Evolutionary conservation across 1,284 basidiomycete genomes (phyloP).

Genomic region (Cutaneotrichosporon cyanovorans): DNA sequence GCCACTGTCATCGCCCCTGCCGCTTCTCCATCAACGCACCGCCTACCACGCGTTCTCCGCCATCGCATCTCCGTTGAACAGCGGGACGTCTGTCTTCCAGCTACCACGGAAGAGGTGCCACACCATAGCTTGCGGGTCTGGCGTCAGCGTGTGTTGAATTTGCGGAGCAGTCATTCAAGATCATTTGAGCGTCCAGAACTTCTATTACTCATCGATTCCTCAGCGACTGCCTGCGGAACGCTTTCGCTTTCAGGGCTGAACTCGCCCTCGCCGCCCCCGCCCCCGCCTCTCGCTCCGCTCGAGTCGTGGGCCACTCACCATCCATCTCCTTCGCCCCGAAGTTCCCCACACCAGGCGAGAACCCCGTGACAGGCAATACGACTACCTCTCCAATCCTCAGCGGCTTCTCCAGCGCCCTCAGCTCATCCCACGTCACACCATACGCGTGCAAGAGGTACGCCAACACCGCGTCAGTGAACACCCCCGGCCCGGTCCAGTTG

Average conservation of each 20-base stretch:
- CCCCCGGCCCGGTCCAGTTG: constrained; percentile 45
- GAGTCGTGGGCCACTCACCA: constrained; percentile 20
- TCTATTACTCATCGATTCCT: too few relatives aligned
- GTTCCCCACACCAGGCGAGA: constrained; percentile 45
- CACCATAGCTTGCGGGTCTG: constrained; percentile 41
- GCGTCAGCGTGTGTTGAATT: neutral
- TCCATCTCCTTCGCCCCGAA: constrained; percentile 31
- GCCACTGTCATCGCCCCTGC: too few relatives aligned
- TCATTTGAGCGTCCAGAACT: too few relatives aligned
- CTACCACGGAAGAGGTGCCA: constrained; percentile 37
- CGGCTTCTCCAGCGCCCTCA: constrained; percentile 33
- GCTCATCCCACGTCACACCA: constrained; percentile 39
- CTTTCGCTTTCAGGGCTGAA: too few relatives aligned
- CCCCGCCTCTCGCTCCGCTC: neutral
- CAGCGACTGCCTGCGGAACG: too few relatives aligned
- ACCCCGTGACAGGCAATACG: constrained; percentile 45
- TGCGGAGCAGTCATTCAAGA: neutral
- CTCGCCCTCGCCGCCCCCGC: too few relatives aligned
- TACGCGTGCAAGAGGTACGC: constrained; percentile 39
- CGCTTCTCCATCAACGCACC: too few relatives aligned
- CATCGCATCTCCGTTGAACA: too few relatives aligned
- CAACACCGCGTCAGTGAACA: constrained; percentile 42
- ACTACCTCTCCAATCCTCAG: constrained; percentile 44
- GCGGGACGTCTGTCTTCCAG: constrained; percentile 22
- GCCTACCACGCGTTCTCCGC: too few relatives aligned